phyloP scores from a whole-genome alignment of 805 yeast species.

The Groenewaldozyma tartarivorans region DNA sequence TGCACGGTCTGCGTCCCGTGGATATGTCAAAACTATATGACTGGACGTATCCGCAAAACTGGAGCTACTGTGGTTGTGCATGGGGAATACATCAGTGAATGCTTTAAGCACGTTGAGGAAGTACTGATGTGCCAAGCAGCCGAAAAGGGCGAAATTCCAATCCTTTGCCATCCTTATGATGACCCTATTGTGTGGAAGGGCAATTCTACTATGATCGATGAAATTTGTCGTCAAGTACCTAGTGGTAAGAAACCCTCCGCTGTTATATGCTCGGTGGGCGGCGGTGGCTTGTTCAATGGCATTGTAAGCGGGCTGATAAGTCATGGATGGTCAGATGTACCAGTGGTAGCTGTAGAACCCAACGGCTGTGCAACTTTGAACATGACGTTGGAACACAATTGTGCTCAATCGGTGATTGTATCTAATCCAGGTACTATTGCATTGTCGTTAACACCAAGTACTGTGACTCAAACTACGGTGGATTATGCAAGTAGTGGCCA shows the following conservation, averaged over 20 bases:
- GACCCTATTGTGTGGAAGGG: constrained; percentile 93
- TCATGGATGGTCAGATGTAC: constrained; percentile 29
- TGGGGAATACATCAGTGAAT: constrained; percentile 73
- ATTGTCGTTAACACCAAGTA: constrained; percentile 53
- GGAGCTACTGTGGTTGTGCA: constrained; percentile 49
- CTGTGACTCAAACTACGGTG: constrained; percentile 42
- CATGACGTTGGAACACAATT: constrained; percentile 38
- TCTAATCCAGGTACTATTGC: constrained; percentile 44
- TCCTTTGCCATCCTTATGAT: constrained; percentile 88
- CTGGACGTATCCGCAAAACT: constrained; percentile 34
- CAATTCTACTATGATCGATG: constrained; percentile 88
- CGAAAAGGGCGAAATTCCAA: constrained; percentile 21
- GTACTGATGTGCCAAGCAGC: constrained; percentile 44
- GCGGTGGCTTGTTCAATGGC: constrained; percentile 92
- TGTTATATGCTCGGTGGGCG: constrained; percentile 87
- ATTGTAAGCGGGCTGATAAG: constrained; percentile 74
- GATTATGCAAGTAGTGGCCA: constrained; percentile 34
- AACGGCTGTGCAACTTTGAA: constrained; percentile 52
- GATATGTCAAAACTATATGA: constrained; percentile 38
- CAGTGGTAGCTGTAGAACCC: constrained; percentile 46
- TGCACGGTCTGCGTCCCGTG: constrained; percentile 56
- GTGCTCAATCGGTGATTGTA: constrained; percentile 27
- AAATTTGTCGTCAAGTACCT: constrained; percentile 62
- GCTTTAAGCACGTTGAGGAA: constrained; percentile 69
- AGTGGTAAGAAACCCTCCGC: constrained; percentile 59